phyloP scores from a whole-genome alignment of 768 basidiomycete genomes.

The Suillus hirtellus region DNA sequence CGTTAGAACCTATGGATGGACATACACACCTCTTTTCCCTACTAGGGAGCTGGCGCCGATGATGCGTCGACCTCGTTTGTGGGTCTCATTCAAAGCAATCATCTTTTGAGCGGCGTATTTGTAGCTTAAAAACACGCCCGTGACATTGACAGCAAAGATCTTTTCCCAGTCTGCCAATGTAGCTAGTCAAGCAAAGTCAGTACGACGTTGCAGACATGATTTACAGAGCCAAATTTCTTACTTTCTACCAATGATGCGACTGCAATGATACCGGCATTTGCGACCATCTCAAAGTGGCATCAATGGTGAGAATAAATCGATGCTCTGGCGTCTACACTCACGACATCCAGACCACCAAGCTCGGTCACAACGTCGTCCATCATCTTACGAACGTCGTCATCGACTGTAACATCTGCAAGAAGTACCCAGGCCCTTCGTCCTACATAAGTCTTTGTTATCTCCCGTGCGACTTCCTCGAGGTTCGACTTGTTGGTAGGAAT shows the following conservation, averaged over 20 bases:
- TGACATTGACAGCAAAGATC: conserved; percentile 34
- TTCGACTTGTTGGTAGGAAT: conserved; percentile 23
- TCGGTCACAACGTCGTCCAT: conserved; percentile 30
- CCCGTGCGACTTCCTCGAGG: conserved; percentile 24
- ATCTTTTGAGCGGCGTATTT: conserved; percentile 41
- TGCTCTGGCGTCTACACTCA: conserved; percentile 23
- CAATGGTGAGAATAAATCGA: background rate
- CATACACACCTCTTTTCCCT: conserved; percentile 18
- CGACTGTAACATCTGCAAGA: conserved; percentile 42
- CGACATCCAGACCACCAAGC: conserved; percentile 51
- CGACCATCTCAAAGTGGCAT: conserved; percentile 24
- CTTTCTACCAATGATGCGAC: conserved; percentile 14
- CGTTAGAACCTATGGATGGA: background rate
- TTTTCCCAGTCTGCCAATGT: conserved; percentile 32
- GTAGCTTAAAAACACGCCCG: conserved; percentile 36
- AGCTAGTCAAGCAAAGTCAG: conserved; percentile 17
- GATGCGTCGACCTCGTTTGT: conserved; percentile 36
- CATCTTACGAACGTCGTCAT: conserved; percentile 43
- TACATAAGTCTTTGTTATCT: conserved; percentile 25
- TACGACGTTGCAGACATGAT: background rate
- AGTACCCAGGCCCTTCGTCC: conserved; percentile 30
- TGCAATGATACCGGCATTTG: conserved; percentile 23
- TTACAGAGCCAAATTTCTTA: conserved; percentile 3
- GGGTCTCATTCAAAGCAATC: conserved; percentile 32
- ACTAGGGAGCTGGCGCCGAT: conserved; percentile 35